Evolutionary conservation across 768 basidiomycete species (phyloP).

Genomic region (Atractiella rhizophila): DNA sequence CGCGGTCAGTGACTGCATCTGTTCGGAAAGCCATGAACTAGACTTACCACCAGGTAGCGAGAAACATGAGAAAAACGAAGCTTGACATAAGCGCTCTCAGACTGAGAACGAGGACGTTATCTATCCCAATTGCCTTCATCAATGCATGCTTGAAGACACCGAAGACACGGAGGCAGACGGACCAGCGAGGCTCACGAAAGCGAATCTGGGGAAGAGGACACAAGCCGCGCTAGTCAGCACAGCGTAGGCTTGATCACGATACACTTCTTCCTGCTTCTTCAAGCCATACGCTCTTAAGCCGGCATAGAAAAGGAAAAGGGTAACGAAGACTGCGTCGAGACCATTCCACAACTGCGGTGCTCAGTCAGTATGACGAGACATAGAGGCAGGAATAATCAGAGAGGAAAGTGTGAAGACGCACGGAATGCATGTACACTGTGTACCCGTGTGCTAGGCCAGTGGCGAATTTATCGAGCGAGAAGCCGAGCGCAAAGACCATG

Average conservation of each 20-base stretch:
- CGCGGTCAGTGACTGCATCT: background rate
- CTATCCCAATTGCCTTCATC: too few relatives aligned
- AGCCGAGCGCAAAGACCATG: background rate
- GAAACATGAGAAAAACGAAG: background rate
- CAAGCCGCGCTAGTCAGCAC: background rate
- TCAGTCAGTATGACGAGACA: background rate
- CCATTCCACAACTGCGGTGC: slow-evolving; percentile 3
- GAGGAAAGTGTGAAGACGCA: background rate
- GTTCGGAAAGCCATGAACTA: too few relatives aligned
- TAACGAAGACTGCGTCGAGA: background rate
- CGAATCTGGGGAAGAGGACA: background rate
- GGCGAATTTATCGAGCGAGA: slow-evolving; percentile 1
- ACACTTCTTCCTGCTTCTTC: background rate
- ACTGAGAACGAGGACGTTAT: background rate
- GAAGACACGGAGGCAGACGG: background rate
- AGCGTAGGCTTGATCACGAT: too few relatives aligned
- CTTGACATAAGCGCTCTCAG: background rate
- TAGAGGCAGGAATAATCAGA: background rate
- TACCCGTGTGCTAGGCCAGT: background rate
- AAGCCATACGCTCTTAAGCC: background rate
- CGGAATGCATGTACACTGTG: background rate
- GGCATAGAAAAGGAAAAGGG: background rate
- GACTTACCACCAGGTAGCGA: background rate
- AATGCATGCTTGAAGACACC: too few relatives aligned
- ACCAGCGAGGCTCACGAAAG: background rate